Evolutionary conservation across 345 rosid genomes (phyloP).

Genomic region (Hirschfeldia incana): DNA sequence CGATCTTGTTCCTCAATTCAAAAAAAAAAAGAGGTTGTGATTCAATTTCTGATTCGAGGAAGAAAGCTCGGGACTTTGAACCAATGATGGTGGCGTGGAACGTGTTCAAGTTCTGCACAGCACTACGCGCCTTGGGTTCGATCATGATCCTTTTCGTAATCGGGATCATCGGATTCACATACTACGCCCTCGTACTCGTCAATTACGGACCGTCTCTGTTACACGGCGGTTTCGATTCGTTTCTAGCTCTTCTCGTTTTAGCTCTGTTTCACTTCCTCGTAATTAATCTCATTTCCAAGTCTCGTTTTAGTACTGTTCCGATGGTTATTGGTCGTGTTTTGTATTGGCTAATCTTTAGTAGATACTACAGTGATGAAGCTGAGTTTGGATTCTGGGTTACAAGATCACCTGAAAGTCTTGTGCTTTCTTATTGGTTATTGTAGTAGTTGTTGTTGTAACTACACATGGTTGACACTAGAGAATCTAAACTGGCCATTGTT

Average conservation of each 20-base stretch:
- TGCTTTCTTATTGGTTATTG: too few species aligned
- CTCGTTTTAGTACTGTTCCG: not conserved
- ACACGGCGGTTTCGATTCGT: conserved; percentile 54
- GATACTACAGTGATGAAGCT: not conserved
- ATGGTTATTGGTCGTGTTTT: not conserved
- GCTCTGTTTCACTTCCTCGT: conserved; percentile 67
- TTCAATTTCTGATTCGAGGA: not conserved
- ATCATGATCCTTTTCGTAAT: conserved; percentile 67
- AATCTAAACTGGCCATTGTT: not conserved
- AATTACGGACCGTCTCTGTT: conserved; percentile 73
- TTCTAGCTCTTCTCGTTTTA: conserved; percentile 47
- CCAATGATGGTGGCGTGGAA: conserved; percentile 56
- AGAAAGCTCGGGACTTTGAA: not conserved
- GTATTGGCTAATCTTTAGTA: conserved; percentile 1
- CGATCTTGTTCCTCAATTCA: not conserved
- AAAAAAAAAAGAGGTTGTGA: too few species aligned
- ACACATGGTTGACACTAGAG: not conserved
- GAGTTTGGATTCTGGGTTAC: not conserved
- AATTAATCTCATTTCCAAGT: conserved; percentile 4
- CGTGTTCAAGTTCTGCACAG: conserved; percentile 76
- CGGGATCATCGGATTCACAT: conserved; percentile 62
- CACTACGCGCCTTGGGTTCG: conserved; percentile 76
- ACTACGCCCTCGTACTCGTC: conserved; percentile 56
- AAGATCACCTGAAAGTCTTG: not conserved
- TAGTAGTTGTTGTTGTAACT: not conserved